Evolutionary conservation across 495 filamentous ascomycete genomes (phyloP), one percentile per base, ranked within the genome.

Genomic region (Podospora tetraspora): DNA sequence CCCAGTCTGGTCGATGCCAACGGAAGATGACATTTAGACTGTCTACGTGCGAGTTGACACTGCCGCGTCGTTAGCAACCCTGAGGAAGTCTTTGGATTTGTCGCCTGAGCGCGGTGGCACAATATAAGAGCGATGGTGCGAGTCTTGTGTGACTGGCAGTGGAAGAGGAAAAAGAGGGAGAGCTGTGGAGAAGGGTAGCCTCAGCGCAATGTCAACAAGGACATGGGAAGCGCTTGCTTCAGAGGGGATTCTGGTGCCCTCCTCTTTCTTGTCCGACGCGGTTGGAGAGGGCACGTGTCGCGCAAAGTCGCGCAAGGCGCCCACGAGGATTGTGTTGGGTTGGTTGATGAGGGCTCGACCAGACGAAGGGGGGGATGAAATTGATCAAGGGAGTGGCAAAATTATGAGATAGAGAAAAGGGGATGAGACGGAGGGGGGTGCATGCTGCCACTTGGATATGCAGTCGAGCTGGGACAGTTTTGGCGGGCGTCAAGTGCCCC

Each of bases 1-100:
- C 64, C 79, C 79, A 56, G 77, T 66, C 19, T 82, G 81, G 63
- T 81, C 77, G n/a, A 79, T 69, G 25, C 78, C 78, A 70, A 80
- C 78, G 21, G 79, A 70, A 22, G 83, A 76, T 61, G 81, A 75
- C 82, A 84, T 84, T 58, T 60, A 72, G 69, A 43, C 71, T 59
- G 12, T 68, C 27, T 74, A 72, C 32, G 64, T 59, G 72, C 71
- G 56, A 23, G 59, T 58, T 57, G 64, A 62, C 43, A 59, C 74
- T 76, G 56, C 16, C 11, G 21, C 5, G 3, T 9, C 4, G 67
- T 69, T 25, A 74, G 72, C 66, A 61, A 63, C 16, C 29, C n/a
- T 2, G 16, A 52, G n/a, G 43, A 1, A 12, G 9, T 34, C 11
- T 34, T 34, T 2, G 25, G 32, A 34, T 12, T 34, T 12, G 32